Percentiles rank a stretch among this genome's conserved stretches.
Evolutionary conservation across 495 filamentous ascomycete species (phyloP).

Genomic region (Sabuloglossum arenarium): DNA sequence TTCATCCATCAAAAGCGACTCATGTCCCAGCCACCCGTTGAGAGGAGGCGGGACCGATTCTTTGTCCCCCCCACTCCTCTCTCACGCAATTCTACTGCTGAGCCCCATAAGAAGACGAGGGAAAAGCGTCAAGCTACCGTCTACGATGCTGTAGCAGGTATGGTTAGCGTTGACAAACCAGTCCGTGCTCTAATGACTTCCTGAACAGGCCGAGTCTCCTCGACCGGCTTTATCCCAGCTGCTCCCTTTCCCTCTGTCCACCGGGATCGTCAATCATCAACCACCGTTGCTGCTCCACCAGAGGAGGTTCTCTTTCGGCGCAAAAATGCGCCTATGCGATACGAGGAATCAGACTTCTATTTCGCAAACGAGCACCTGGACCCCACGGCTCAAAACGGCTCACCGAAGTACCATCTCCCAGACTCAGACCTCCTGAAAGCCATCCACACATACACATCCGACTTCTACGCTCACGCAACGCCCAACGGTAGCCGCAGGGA

Average conservation of each 20-base stretch:
- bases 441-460: constrained; percentile 51
- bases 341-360: constrained; percentile 53
- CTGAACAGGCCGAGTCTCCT: constrained; percentile 29
- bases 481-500: constrained; percentile 11
- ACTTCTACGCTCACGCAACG: constrained; percentile 41
- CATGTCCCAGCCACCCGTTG: too few relatives aligned
- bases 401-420: too few relatives aligned
- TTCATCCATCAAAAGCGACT: too few relatives aligned
- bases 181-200: background rate
- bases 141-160: constrained; percentile 70
- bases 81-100: background rate
- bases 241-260: constrained; percentile 20
- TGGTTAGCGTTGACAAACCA: constrained; percentile 1
- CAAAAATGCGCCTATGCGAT: constrained; percentile 36
- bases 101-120: background rate
- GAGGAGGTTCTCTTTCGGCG: constrained; percentile 58
- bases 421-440: constrained; percentile 54
- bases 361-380: constrained; percentile 29
- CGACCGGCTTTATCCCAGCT: constrained; percentile 21
- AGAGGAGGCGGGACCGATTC: background rate
- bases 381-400: constrained; percentile 16
- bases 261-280: constrained; percentile 31
- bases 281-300: constrained; percentile 32
- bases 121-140: constrained; percentile 25
- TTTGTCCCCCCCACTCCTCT: background rate